Conservation (phyloP, 1,284 basidiomycete genomes). For the Ceratobasidium sp. region DNA sequence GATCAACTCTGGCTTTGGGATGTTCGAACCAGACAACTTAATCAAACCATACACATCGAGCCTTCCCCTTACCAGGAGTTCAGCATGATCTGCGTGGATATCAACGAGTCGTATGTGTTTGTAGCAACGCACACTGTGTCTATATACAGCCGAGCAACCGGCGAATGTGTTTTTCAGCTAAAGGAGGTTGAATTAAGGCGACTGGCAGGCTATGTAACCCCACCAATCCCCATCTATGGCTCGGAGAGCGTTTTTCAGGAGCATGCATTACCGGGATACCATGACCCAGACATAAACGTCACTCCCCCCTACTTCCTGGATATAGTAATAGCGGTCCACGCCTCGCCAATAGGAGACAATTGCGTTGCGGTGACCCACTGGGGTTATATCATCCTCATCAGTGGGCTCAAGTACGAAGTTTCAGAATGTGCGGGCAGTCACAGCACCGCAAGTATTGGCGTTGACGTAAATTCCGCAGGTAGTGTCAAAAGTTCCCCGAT, state of each 20-base stretch:
- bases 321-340: conserved; percentile 15
- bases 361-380: conserved; percentile 13
- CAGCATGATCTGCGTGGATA: conserved; percentile 18
- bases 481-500: not conserved
- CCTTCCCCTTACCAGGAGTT: not conserved
- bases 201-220: not conserved
- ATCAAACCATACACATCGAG: conserved; percentile 25
- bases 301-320: not conserved
- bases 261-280: conserved; percentile 1
- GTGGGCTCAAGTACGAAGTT: not conserved
- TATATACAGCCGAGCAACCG: conserved; percentile 22
- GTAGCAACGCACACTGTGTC: conserved; percentile 20
- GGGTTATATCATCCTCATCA: conserved; percentile 11
- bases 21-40: conserved; percentile 12
- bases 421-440: too few species aligned
- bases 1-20: conserved; percentile 34
- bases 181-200: not conserved
- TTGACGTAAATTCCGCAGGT: not conserved
- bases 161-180: conserved; percentile 30
- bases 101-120: conserved; percentile 29
- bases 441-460: too few species aligned
- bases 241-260: not conserved
- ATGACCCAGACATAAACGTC: not conserved
- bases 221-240: not conserved
- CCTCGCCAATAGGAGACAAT: conserved; percentile 13